Percentiles rank a stretch among this genome's conserved stretches.
phyloP scores from a whole-genome alignment of 202 grass and related monocot species.

The Digitaria exilis region DNA sequence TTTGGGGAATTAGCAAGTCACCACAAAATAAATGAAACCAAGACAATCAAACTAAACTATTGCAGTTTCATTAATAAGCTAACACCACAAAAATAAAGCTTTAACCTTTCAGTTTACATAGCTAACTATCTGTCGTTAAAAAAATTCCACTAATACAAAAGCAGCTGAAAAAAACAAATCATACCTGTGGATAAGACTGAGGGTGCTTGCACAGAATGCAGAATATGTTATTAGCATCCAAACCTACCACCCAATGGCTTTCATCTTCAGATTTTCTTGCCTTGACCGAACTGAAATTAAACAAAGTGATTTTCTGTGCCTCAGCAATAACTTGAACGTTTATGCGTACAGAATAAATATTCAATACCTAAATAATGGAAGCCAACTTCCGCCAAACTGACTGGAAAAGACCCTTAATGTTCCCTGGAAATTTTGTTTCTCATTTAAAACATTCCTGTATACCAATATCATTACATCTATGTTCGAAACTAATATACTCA shows the following conservation, averaged over 20 bases:
- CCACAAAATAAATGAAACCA: neutral
- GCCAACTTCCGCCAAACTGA: slow-evolving; percentile 83
- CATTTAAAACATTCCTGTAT: slow-evolving; percentile 16
- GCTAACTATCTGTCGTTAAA: neutral
- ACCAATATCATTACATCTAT: slow-evolving; percentile 17
- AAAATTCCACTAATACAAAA: slow-evolving; percentile 5
- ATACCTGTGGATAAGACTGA: slow-evolving; percentile 70
- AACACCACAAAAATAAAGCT: neutral
- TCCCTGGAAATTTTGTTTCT: slow-evolving; percentile 55
- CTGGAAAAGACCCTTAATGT: slow-evolving; percentile 73
- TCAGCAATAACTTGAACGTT: slow-evolving; percentile 21
- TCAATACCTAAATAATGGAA: slow-evolving; percentile 89
- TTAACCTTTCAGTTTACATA: neutral
- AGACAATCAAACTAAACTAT: neutral
- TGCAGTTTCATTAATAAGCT: neutral
- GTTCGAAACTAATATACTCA: neutral
- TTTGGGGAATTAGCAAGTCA: slow-evolving; percentile 1
- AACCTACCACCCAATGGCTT: slow-evolving; percentile 86
- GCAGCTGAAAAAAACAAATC: slow-evolving; percentile 24
- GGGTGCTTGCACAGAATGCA: slow-evolving; percentile 89
- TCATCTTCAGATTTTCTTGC: slow-evolving; percentile 88
- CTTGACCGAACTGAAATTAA: slow-evolving; percentile 64
- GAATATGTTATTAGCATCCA: slow-evolving; percentile 82
- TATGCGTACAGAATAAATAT: slow-evolving; percentile 23
- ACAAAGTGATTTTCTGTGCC: slow-evolving; percentile 37